Evolutionary conservation across 805 yeast genomes (phyloP).

Genomic region (Candida tallmaniae): DNA sequence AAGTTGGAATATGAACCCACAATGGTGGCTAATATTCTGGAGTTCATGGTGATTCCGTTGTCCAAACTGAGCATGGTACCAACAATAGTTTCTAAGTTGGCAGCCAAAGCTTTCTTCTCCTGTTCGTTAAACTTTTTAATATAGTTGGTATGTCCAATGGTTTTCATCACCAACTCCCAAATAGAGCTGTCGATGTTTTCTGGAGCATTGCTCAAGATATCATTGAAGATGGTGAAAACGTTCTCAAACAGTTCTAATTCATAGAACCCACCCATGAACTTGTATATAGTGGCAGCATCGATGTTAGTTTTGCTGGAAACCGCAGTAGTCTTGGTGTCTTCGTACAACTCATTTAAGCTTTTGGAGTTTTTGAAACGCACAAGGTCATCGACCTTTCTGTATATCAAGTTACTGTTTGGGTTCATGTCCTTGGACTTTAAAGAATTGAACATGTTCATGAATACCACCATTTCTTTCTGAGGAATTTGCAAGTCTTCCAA

Average conservation of each 20-base stretch:
- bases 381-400: conserved; percentile 19
- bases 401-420: conserved; percentile 28
- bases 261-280: conserved; percentile 45
- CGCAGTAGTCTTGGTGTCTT: conserved; percentile 15
- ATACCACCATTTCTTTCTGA: conserved; percentile 6
- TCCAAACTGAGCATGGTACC: conserved; percentile 27
- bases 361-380: conserved; percentile 15
- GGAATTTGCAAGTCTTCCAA: conserved; percentile 3
- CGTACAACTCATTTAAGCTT: conserved; percentile 18
- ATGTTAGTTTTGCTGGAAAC: neutral
- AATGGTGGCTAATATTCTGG: conserved; percentile 45
- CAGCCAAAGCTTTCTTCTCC: conserved; percentile 19
- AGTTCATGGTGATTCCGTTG: conserved; percentile 29
- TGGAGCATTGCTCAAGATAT: conserved; percentile 28
- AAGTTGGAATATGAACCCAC: conserved; percentile 45
- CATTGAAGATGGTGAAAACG: conserved; percentile 48
- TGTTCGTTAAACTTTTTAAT: conserved; percentile 21
- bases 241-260: conserved; percentile 28
- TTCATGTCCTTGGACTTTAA: conserved; percentile 15
- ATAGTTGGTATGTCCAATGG: conserved; percentile 36
- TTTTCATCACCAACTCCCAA: conserved; percentile 60
- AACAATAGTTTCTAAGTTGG: conserved; percentile 24
- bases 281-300: conserved; percentile 13
- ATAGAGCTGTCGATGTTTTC: conserved; percentile 29
- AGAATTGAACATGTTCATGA: conserved; percentile 5